Base-by-base conservation (phyloP, 305 asterid species). In the Withania somnifera region DNA sequence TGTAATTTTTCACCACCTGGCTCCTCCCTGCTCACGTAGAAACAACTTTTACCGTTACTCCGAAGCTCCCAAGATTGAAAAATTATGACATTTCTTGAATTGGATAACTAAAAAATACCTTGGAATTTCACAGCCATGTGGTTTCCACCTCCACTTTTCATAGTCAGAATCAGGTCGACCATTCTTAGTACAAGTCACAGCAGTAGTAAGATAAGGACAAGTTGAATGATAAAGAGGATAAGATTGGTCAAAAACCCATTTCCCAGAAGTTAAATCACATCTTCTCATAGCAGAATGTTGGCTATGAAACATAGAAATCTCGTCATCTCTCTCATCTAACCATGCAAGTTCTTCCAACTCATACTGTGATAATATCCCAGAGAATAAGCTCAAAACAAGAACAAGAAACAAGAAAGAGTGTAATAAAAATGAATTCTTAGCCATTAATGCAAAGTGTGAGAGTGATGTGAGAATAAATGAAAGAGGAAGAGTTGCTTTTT, bases 131-230 rank as follows among this genome's bases (percentile, higher is more conserved):
- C 98, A 95, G 80, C 81, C 91, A 61, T 89, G 61, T 0, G 98
- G 98, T 78, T 92, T 90, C 98, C 98, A 95, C 81, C 85, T 90
- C 97, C 94, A 90, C 53, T 93, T 93, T 78, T 95, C 95, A 83
- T 95, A 95, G 84, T 88, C 97, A 53, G 98, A 89, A 85, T 95
- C 98, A 2, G 97, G 97, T 4, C 98, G 89, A 0, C 98, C 98
- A 76, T 95, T 95, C 82, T 89, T 89, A 53, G 38, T 92, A 77
- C 98, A 95, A 0, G 92, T 83, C 30, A 93, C 97, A 22, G 98
- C 89, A 58, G 86, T 86, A 77, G 91, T 92, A 19, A 93, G 97
- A 71, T 95, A 95, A 9, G 98, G 94, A 61, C 98, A 95, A 14
- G 78, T 83, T 1, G 94, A 85, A 69, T 92, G 91, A 42, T 95